Conservation (phyloP, 2,329 filamentous ascomycete genomes). For the Xylariaceae sp. region DNA sequence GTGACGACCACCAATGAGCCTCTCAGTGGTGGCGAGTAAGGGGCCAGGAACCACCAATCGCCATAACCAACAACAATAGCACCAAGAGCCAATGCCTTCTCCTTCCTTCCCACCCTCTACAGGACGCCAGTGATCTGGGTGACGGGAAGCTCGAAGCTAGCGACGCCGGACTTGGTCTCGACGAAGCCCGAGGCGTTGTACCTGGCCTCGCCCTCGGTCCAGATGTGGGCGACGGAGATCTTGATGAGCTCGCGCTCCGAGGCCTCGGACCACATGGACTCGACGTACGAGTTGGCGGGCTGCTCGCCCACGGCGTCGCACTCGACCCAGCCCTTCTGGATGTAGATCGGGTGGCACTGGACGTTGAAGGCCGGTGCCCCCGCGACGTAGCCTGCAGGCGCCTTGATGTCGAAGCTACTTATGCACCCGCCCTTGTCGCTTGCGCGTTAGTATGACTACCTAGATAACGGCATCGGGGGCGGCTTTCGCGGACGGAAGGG, state of each 20-base stretch:
- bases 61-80: too few species aligned
- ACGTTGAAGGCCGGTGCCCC: conserved; percentile 33
- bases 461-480: neutral
- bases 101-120: too few species aligned
- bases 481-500: too few species aligned
- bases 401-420: conserved; percentile 28
- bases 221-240: conserved; percentile 30
- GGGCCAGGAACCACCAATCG: too few species aligned
- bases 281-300: conserved; percentile 18
- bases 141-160: conserved; percentile 17
- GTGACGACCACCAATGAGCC: too few species aligned
- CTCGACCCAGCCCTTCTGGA: conserved; percentile 27
- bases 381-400: conserved; percentile 24
- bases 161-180: conserved; percentile 9
- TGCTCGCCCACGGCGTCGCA: conserved; percentile 23
- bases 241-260: conserved; percentile 22
- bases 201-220: conserved; percentile 4
- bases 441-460: neutral
- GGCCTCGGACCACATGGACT: conserved; percentile 27
- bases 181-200: conserved; percentile 19
- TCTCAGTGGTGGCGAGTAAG: too few species aligned
- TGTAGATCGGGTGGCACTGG: conserved; percentile 30
- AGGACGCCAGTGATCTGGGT: conserved; percentile 7
- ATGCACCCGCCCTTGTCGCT: conserved; percentile 28
- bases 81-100: too few species aligned